Percentiles rank a stretch among this genome's conserved stretches.
These are phyloP conservation scores for Neoboletus brunneissimus DNA, from an alignment of 768 basidiomycete species.

Conservation along the genomic window DNA sequence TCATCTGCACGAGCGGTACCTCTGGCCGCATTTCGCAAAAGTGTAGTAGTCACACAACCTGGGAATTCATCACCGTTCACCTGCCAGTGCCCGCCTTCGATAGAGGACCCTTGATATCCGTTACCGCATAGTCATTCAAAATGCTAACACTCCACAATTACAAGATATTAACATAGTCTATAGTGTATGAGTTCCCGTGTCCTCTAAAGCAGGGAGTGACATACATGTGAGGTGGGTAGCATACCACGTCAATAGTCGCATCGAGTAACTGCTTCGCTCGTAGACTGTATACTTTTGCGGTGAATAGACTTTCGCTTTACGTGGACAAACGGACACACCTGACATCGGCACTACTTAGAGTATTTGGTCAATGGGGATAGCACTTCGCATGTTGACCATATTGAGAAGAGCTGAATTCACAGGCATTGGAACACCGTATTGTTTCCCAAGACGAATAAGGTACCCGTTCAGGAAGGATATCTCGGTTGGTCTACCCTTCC, in stretches of 20 bases:
- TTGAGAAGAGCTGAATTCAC: conserved; percentile 53
- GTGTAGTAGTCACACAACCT: no score
- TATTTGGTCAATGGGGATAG: conserved; percentile 52
- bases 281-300: neutral
- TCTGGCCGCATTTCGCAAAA: no score
- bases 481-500: conserved; percentile 63
- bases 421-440: conserved; percentile 56
- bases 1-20: neutral
- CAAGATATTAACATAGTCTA: neutral
- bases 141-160: neutral
- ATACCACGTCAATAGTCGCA: neutral
- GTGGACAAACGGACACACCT: conserved; percentile 11
- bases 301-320: conserved; percentile 1
- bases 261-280: neutral
- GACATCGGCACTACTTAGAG: conserved; percentile 9
- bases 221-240: neutral
- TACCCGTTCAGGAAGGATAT: conserved; percentile 84
- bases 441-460: conserved; percentile 57
- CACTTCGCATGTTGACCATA: conserved; percentile 56
- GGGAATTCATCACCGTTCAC: neutral
- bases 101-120: neutral
- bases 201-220: neutral
- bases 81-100: neutral
- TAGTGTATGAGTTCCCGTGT: neutral
- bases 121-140: neutral